Percentiles rank a stretch among this genome's conserved stretches.
Conservation (phyloP, 352 stramenopile species). For the Globisporangium cylindrosporum region DNA sequence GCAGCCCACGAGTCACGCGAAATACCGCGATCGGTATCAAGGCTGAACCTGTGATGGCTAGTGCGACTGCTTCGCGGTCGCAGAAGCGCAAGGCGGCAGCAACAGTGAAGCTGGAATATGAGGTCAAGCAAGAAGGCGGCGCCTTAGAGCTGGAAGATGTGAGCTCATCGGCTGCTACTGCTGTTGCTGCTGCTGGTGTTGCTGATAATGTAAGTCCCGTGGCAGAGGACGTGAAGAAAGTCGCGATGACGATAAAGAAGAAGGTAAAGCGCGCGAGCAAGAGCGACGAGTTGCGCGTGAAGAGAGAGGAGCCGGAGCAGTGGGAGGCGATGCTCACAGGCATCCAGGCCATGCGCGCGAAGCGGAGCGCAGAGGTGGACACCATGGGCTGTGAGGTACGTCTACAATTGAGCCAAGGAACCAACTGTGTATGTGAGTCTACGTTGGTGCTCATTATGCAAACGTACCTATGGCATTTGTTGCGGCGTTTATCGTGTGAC, state of each 20-base stretch:
- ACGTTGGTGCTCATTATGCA: background rate
- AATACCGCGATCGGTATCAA: background rate
- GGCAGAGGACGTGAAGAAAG: constrained; percentile 15
- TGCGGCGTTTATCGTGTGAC: background rate
- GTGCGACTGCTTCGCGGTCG: background rate
- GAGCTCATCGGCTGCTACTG: background rate
- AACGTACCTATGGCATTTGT: background rate
- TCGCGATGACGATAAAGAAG: constrained; percentile 17
- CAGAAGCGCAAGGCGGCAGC: background rate
- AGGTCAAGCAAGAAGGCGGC: background rate
- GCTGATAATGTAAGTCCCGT: background rate
- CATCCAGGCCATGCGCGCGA: constrained; percentile 70
- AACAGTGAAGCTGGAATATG: background rate
- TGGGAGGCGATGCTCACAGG: constrained; percentile 60
- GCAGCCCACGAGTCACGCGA: background rate
- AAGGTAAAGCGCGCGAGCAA: constrained; percentile 17
- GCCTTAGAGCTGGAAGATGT: constrained; percentile 9
- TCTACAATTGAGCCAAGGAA: background rate
- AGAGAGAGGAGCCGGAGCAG: constrained; percentile 23
- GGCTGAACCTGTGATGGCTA: background rate
- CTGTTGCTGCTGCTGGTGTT: background rate
- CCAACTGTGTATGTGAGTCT: background rate
- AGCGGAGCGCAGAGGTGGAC: constrained; percentile 67
- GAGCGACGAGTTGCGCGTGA: constrained; percentile 15
- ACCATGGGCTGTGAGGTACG: constrained; percentile 61